phyloP scores from a whole-genome alignment of 805 yeast species.

The Millerago galiae region DNA sequence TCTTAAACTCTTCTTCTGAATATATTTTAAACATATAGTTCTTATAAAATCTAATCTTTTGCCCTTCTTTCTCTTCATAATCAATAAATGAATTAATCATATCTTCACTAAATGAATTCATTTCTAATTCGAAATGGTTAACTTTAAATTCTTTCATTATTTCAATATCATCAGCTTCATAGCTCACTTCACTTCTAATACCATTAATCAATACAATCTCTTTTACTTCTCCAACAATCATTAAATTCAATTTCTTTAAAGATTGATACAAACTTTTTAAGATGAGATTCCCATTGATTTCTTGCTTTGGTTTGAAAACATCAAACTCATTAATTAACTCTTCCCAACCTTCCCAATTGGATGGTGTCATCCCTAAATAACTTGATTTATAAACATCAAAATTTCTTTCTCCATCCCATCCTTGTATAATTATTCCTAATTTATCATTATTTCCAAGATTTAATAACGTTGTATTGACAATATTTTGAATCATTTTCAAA shows the following conservation, averaged over 20 bases:
- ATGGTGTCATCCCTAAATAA: conserved; percentile 39
- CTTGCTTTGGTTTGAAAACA: conserved; percentile 14
- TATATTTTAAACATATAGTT: conserved; percentile 2
- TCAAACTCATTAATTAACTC: conserved; percentile 33
- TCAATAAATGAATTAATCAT: conserved; percentile 1
- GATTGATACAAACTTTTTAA: conserved; percentile 2
- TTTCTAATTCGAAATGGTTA: conserved; percentile 3
- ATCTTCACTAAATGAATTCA: neutral
- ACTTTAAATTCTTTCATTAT: neutral
- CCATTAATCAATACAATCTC: conserved; percentile 5
- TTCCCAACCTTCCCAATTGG: conserved; percentile 45
- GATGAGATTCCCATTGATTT: conserved; percentile 2
- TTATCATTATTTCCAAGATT: conserved; percentile 32
- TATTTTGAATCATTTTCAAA: conserved; percentile 18
- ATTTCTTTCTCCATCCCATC: conserved; percentile 36
- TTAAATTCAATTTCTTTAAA: conserved; percentile 6
- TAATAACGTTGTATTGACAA: conserved; percentile 24
- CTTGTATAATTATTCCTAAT: conserved; percentile 42
- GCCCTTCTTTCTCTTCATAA: neutral
- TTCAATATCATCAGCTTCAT: neutral
- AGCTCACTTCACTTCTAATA: conserved; percentile 2
- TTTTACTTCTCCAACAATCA: conserved; percentile 6
- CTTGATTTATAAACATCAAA: conserved; percentile 30
- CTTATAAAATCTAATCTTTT: neutral
- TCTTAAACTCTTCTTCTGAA: neutral